Evolutionary conservation across 768 basidiomycete genomes (phyloP).

Genomic region (Suillus bovinus): DNA sequence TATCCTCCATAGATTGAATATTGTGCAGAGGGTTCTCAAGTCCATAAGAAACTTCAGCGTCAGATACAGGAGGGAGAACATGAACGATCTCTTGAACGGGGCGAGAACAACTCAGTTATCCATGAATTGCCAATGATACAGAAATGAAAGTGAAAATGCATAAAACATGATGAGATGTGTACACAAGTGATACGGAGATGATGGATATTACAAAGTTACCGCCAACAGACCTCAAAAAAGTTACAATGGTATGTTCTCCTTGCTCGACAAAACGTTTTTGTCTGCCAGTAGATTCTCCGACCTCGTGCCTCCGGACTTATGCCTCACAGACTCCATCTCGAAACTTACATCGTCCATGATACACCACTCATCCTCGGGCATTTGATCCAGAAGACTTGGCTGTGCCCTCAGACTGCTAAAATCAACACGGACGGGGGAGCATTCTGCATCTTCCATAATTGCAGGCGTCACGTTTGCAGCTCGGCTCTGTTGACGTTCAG

Average conservation of each 20-base stretch:
- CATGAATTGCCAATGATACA: neutral
- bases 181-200: neutral
- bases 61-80: neutral
- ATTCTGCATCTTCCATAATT: slow-evolving; percentile 37
- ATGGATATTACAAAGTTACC: neutral
- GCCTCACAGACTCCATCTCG: slow-evolving; percentile 38
- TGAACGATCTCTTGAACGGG: neutral
- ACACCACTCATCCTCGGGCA: slow-evolving; percentile 56
- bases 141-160: neutral
- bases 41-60: neutral
- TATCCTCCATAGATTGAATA: neutral
- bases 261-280: slow-evolving; percentile 30
- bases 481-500: slow-evolving; percentile 44
- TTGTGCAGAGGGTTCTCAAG: neutral
- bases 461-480: slow-evolving; percentile 24
- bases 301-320: slow-evolving; percentile 30
- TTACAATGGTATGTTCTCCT: slow-evolving; percentile 24
- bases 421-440: slow-evolving; percentile 56
- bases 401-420: slow-evolving; percentile 34
- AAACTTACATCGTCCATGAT: slow-evolving; percentile 53
- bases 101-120: neutral
- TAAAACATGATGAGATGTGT: neutral
- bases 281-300: slow-evolving; percentile 31
- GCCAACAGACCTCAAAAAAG: neutral
- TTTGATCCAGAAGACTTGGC: slow-evolving; percentile 59